Evolutionary conservation across 352 stramenopile species (phyloP), one percentile per base, ranked within the genome.

Genomic region (Plasmopara halstedii): DNA sequence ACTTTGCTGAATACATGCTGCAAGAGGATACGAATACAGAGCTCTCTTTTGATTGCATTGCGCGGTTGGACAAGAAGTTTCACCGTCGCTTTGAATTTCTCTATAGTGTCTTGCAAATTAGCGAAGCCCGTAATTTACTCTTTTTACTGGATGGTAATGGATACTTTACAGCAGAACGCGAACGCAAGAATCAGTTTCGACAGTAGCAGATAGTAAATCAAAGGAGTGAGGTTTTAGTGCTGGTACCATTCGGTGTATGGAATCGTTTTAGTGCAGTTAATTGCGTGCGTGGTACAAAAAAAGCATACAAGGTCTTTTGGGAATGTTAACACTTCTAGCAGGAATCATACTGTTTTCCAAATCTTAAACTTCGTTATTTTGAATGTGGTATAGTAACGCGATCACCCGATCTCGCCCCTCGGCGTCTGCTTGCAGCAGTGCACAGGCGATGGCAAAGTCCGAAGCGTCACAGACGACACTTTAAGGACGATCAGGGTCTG

Each of bases 61-160:
- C 57, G 4, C 29, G 68, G 31, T 47, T 87, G 27, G 59, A 73
- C 33, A 48, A 75, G 27, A 69, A 85, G 21, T 88, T 88, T 44
- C 47, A 64, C 33, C 53, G 49, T 21, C 59, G 65, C n/a, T 83
- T 84, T 43, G 73, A 73, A 39, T 80, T 76, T 23, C 63, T 85
- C 41, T 76, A 75, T 36, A 67, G 66, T 35, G 69, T 83, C 21
- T 59, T 88, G 56, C 64, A 81, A 53, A 67, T 77, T 39, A 72
- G 64, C 2, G 65, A 82, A 43, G 69, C 73, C 31, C 73, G 74
- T 27, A 73, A 85, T n/a, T 56, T 88, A 45, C 58, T 85, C 36
- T 73, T 88, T 46, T 44, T 88, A 47, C 56, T 88, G 14, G 73
- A 86, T 54, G 84, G 67, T 62, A 85, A 86, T 53, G 73, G 61